These are phyloP conservation scores for Ogataea chonburiensis DNA, from an alignment of 805 yeast species.

Conservation along the genomic window DNA sequence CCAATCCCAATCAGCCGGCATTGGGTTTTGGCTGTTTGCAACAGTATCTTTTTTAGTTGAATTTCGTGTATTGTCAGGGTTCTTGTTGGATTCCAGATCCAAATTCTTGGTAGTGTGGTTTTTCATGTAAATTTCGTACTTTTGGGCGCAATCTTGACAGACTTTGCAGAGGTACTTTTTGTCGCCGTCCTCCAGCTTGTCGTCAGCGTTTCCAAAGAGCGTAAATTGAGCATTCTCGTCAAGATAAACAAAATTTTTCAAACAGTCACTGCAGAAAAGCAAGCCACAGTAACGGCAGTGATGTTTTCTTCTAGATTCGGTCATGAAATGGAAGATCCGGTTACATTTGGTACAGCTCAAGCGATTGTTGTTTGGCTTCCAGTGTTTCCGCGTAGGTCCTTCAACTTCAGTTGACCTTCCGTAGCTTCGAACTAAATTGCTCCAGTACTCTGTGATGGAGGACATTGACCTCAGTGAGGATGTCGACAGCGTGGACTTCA, in stretches of 20 bases:
- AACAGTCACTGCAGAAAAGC: constrained; percentile 40
- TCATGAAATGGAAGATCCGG: constrained; percentile 65
- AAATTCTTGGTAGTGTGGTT: constrained; percentile 31
- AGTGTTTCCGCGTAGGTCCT: constrained; percentile 61
- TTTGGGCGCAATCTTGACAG: constrained; percentile 34
- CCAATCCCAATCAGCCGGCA: constrained; percentile 43
- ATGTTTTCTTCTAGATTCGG: constrained; percentile 55
- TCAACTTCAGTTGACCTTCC: constrained; percentile 6
- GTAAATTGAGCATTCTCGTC: constrained; percentile 37
- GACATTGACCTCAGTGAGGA: constrained; percentile 26
- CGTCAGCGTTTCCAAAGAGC: constrained; percentile 29
- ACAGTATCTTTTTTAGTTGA: constrained; percentile 20
- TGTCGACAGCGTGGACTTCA: constrained; percentile 21
- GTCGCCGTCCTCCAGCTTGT: constrained; percentile 12
- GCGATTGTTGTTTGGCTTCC: constrained; percentile 72
- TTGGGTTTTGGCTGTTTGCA: constrained; percentile 19
- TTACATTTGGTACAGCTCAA: constrained; percentile 67
- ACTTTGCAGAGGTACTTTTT: constrained; percentile 36
- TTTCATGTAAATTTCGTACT: constrained; percentile 35
- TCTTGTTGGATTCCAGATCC: constrained; percentile 24
- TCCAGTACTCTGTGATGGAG: constrained; percentile 31
- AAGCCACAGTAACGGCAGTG: constrained; percentile 43
- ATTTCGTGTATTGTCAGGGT: constrained; percentile 12
- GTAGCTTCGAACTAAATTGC: constrained; percentile 18
- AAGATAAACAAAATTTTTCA: constrained; percentile 35